phyloP scores from a whole-genome alignment of 495 filamentous ascomycete species.

The Hypoxylon perforatum region DNA sequence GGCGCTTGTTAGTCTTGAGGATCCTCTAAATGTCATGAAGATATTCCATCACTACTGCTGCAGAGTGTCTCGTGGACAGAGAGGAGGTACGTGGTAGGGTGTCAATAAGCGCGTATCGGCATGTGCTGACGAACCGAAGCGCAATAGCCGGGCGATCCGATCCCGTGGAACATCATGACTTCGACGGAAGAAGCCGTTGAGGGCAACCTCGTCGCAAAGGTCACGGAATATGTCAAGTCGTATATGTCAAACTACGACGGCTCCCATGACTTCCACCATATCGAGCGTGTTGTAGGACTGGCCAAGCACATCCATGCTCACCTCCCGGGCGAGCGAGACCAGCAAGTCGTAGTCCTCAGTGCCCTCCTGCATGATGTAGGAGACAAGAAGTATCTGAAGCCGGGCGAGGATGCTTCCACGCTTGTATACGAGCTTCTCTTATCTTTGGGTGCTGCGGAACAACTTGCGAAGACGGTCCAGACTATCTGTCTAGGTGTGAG shows the following conservation, averaged over 20 bases:
- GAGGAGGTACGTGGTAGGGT: slow-evolving; percentile 29
- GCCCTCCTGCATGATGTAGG: slow-evolving; percentile 89
- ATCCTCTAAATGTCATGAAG: slow-evolving; percentile 6
- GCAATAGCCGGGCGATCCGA: slow-evolving; percentile 25
- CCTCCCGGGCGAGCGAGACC: slow-evolving; percentile 54
- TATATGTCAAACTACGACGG: slow-evolving; percentile 87
- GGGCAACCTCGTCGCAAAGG: slow-evolving; percentile 57
- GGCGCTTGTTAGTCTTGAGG: slow-evolving; percentile 34
- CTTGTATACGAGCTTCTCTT: slow-evolving; percentile 68
- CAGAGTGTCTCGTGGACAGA: slow-evolving; percentile 18
- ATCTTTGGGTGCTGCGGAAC: slow-evolving; percentile 61
- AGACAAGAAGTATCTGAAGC: slow-evolving; percentile 80
- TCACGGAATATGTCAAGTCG: slow-evolving; percentile 66
- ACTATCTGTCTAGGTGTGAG: slow-evolving; percentile 77
- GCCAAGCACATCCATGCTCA: slow-evolving; percentile 69
- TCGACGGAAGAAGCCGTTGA: slow-evolving; percentile 45
- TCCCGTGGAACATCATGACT: slow-evolving; percentile 30
- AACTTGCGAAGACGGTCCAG: slow-evolving; percentile 73
- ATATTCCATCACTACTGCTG: slow-evolving; percentile 15
- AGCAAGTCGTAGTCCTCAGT: slow-evolving; percentile 71
- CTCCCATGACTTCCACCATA: slow-evolving; percentile 87
- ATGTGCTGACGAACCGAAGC: slow-evolving; percentile 36
- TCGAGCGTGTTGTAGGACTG: slow-evolving; percentile 79
- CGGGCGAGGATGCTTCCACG: slow-evolving; percentile 62
- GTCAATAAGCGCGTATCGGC: slow-evolving; percentile 40